Percentiles rank a stretch among this genome's conserved stretches.
Conservation (phyloP, 768 basidiomycete genomes). For the Mycena belliarum region DNA sequence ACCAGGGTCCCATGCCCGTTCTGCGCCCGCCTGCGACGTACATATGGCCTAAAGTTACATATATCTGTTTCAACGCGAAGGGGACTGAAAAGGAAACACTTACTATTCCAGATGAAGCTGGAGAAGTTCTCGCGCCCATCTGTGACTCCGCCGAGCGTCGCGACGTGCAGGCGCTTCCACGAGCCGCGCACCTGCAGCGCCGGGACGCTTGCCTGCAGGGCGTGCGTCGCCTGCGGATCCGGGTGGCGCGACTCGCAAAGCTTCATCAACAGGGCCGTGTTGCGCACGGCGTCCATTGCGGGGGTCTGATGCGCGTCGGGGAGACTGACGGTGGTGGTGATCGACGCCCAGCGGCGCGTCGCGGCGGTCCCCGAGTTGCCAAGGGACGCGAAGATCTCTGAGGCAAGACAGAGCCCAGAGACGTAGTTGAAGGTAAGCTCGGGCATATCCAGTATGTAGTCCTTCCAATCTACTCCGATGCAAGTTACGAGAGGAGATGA, state of each 20-base stretch:
- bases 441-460: background rate
- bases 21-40: constrained; percentile 32
- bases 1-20: constrained; percentile 26
- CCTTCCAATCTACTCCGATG: background rate
- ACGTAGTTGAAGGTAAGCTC: background rate
- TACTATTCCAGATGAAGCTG: constrained; percentile 33
- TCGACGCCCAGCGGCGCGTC: constrained; percentile 27
- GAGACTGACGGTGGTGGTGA: constrained; percentile 17
- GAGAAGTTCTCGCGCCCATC: constrained; percentile 24
- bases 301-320: constrained; percentile 14
- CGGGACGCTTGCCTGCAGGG: constrained; percentile 4
- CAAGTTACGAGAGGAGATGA: too few species aligned
- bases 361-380: constrained; percentile 3
- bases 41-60: constrained; percentile 21
- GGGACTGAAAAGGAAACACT: too few species aligned
- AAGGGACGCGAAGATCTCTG: background rate
- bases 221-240: constrained; percentile 22
- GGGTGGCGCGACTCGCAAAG: constrained; percentile 29
- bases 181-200: constrained; percentile 36
- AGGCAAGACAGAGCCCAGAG: background rate
- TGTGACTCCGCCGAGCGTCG: constrained; percentile 6
- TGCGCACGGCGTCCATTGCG: constrained; percentile 1
- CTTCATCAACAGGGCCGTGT: background rate
- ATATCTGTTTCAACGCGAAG: too few species aligned
- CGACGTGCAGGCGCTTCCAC: constrained; percentile 33